A percentile compares a stretch with the other conserved stretches of the same genome.
These are phyloP conservation scores for Paecilomyces variotii DNA, from an alignment of 2,329 filamentous ascomycete genomes.

Conservation along the genomic window DNA sequence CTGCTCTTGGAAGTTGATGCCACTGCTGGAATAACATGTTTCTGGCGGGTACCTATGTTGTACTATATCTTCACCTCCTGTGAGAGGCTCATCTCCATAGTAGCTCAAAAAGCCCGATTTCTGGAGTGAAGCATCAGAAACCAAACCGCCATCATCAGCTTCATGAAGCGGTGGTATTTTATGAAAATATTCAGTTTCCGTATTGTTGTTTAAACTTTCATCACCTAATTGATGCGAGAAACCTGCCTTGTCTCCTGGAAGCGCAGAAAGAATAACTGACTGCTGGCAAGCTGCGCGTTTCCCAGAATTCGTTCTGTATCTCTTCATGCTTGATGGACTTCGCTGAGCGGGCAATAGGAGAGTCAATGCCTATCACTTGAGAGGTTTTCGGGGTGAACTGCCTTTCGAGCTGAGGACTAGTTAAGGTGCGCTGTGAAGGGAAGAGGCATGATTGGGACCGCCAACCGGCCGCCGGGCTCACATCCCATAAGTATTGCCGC, in stretches of 20 bases:
- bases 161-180: background rate
- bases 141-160: background rate
- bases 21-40: background rate
- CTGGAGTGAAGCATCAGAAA: background rate
- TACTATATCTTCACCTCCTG: background rate
- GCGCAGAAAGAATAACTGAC: background rate
- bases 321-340: background rate
- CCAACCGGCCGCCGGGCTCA: too few species aligned
- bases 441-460: too few species aligned
- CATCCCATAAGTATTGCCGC: too few species aligned
- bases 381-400: too few species aligned
- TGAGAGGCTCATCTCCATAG: background rate
- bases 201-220: background rate
- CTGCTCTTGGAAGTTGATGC: background rate
- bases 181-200: background rate
- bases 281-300: background rate
- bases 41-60: background rate
- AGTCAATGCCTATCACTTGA: too few species aligned
- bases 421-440: too few species aligned
- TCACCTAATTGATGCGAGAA: background rate
- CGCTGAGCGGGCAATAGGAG: too few species aligned
- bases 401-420: too few species aligned
- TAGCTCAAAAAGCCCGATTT: background rate
- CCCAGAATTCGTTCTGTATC: background rate
- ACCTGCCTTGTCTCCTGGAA: background rate